Conservation (phyloP, 306 rosid genomes). For the Alnus glutinosa region DNA sequence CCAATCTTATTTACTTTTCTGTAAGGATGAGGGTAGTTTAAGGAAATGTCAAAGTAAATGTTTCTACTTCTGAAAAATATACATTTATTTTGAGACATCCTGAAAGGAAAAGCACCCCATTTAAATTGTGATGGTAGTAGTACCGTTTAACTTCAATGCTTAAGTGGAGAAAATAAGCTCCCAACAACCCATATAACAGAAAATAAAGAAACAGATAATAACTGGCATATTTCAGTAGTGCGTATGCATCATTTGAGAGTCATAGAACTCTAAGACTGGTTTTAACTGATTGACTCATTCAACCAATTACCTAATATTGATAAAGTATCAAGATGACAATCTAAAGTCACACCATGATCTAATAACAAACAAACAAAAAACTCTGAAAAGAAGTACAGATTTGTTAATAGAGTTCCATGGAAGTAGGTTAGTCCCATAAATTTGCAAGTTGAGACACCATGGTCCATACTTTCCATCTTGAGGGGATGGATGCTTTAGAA, state of each 20-base stretch:
- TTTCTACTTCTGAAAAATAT: neutral
- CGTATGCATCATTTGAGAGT: neutral
- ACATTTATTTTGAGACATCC: no score
- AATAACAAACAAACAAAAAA: neutral
- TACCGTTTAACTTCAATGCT: neutral
- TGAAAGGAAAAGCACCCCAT: neutral
- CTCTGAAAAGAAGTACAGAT: neutral
- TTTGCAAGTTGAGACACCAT: neutral
- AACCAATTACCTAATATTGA: neutral
- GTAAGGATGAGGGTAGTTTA: neutral
- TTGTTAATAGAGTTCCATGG: neutral
- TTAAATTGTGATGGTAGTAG: neutral
- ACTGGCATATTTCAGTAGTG: neutral
- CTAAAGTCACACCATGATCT: neutral
- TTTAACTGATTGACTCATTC: neutral
- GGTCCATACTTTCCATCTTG: neutral
- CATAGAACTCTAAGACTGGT: neutral
- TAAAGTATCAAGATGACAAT: neutral
- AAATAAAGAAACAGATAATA: neutral
- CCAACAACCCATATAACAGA: neutral
- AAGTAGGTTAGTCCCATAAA: neutral
- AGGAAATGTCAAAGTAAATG: neutral
- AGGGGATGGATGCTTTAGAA: constrained; percentile 4
- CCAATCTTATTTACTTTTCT: no score
- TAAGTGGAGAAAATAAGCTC: neutral